phyloP scores from a whole-genome alignment of 371 early-diverging fungal genomes.

The Quaeritorhiza haematococci region DNA sequence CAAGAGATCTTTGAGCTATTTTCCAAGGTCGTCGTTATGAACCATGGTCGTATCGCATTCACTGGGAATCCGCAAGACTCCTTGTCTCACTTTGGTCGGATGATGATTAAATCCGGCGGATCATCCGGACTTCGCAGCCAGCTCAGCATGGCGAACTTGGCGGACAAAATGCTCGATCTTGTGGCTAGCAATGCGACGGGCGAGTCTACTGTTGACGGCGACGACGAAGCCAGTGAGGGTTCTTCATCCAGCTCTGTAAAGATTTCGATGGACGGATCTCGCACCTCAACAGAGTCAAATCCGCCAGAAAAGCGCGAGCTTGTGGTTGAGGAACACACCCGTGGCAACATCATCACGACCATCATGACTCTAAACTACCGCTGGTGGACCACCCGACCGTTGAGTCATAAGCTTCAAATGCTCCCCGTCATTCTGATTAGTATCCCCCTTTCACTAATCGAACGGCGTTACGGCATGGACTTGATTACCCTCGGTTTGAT shows the following conservation, averaged over 20 bases:
- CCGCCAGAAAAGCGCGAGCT: neutral
- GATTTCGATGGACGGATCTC: no score
- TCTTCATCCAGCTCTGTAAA: no score
- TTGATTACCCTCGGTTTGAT: conserved; percentile 10
- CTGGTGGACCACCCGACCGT: conserved; percentile 22
- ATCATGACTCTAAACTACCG: conserved; percentile 9
- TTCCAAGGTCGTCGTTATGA: conserved; percentile 82
- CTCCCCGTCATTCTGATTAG: conserved; percentile 10
- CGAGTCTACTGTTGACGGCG: neutral
- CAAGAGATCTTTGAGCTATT: conserved; percentile 85
- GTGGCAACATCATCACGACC: conserved; percentile 1
- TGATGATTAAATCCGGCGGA: no score
- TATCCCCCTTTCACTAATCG: conserved; percentile 9
- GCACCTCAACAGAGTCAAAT: neutral
- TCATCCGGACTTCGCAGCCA: no score
- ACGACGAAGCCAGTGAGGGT: neutral
- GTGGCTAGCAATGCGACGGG: no score
- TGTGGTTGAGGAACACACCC: neutral
- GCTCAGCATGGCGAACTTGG: no score
- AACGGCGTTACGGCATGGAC: conserved; percentile 16
- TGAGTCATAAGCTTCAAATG: conserved; percentile 23
- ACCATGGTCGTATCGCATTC: no score
- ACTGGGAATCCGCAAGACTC: no score
- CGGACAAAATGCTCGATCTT: no score
- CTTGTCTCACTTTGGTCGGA: no score